Base-by-base conservation (phyloP, 108 stramenopile genomes). In the Asterionellopsis glacialis region DNA sequence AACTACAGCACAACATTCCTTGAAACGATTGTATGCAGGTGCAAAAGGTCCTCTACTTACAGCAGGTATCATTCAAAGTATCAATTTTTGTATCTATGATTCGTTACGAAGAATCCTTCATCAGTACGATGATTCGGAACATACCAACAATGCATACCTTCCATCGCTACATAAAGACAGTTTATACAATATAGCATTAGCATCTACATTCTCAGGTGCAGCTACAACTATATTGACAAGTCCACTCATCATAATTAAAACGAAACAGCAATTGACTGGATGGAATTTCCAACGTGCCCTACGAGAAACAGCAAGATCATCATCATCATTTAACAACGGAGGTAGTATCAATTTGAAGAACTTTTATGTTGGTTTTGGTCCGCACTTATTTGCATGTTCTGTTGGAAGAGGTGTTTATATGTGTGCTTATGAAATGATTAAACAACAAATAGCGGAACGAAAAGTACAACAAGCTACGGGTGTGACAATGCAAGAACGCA, bases 1-100 rank as follows among this genome's bases (percentile, higher is more conserved):
- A 33, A 33, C 33, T 5, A 33, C 33, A 33, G 33, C 33, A 33
- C 33, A 33, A 33, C 43, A 14, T 14, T 71, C 73, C 0, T 12
- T 87, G 4, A 67, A 73, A 45, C 65, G 76, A 14, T 58, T 85
- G 41, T 91, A 91, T 56, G 69, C 80, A n/a, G 90, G 90, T 14
- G 70, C 84, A 28, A 61, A 68, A 0, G 77, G 73, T 0, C 90
- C 90, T 9, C 55, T 91, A 1, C 15, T 88, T 10, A 83, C 86
- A 28, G 74, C 81, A 0, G 90, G 90, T 27, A 28, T 84, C 24
- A 72, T 91, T 9, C 82, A 81, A 57, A 75, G 77, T 42, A 39
- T 88, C 15, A 91, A 88, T 69, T 91, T 91, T 69, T 69, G 81
- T 11, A 59, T 74, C 15, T 91, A 88, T 59, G 90, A 91, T 64